Base-by-base conservation (phyloP, 495 filamentous ascomycete species). In the Lepraria neglecta region DNA sequence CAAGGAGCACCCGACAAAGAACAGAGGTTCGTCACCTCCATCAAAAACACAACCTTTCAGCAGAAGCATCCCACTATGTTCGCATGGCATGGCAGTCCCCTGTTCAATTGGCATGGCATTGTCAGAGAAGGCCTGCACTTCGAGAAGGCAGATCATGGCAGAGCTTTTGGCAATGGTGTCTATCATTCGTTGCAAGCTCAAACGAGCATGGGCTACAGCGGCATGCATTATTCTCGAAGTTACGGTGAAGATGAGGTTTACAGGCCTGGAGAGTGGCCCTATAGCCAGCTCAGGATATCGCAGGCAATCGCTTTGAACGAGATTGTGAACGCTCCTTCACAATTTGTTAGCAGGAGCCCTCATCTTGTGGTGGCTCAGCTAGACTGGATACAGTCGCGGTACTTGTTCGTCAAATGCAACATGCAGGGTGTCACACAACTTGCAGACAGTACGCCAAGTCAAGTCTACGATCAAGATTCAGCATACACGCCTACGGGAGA, bases 1-100 rank as follows among this genome's bases (percentile, higher is more conserved):
- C 92, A 95, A 77, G 92, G 92, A 15, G 86, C 91, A 1, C 90
- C 90, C 1, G 92, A 96, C 69, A 96, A 92, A 68, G 92, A 97
- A 67, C 77, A 87, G 44, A 80, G 83, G n/a, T 96, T 97, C 69
- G 72, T 86, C 4, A 69, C 82, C 28, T 81, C 84, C 6, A 78
- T 96, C 0, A 75, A 79, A 27, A 69, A 77, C 5, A 72, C 80
- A 3, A 71, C 72, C 2, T 63, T 77, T 15, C 72, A 75, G 7
- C 61, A 74, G 12, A 66, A 68, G 28, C 72, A 85, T 64, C 87
- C 90, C 0, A 90, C 90, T 0, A 66, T 95, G 2, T 92, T 92
- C 69, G 89, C 88, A 2, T 95, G 85, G 81, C 90, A 94, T 70
- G 92, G 92, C 4, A 95, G 90, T 66, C 71, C 74, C 0, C 61